Conservation (phyloP, 768 basidiomycete genomes). For the Favolaschia claudopus region DNA sequence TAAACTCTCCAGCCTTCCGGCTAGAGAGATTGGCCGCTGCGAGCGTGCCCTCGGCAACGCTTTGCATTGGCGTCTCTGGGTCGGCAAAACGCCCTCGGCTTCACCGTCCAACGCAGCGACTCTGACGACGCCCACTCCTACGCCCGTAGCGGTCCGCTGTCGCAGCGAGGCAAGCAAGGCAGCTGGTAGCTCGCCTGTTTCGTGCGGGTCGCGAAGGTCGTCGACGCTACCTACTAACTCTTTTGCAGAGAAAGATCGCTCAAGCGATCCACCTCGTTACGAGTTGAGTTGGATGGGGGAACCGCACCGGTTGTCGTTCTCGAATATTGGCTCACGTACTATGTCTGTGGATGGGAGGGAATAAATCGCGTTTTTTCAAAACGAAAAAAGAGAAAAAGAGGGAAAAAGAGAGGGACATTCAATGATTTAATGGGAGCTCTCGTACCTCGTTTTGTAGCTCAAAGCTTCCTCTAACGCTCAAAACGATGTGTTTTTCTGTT, state of each 20-base stretch:
- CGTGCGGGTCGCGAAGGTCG: slow-evolving; percentile 45
- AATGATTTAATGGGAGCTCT: no score
- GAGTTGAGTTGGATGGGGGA: slow-evolving; percentile 13
- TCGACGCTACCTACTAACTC: slow-evolving; percentile 50
- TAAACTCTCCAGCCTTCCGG: slow-evolving; percentile 85
- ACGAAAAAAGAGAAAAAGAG: no score
- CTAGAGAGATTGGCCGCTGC: slow-evolving; percentile 86
- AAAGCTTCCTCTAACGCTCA: no score
- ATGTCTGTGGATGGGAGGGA: no score
- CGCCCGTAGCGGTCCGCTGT: slow-evolving; percentile 42
- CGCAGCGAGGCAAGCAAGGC: slow-evolving; percentile 56
- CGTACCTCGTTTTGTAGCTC: no score
- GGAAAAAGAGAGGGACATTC: no score
- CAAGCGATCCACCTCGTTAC: not conserved
- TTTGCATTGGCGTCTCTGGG: slow-evolving; percentile 92
- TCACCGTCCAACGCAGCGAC: slow-evolving; percentile 20
- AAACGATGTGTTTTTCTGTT: no score
- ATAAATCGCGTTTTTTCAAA: no score
- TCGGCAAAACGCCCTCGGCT: slow-evolving; percentile 68
- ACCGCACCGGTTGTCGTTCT: slow-evolving; percentile 22
- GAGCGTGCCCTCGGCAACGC: slow-evolving; percentile 89
- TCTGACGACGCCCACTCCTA: slow-evolving; percentile 28
- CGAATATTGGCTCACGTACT: no score
- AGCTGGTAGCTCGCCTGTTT: slow-evolving; percentile 18
- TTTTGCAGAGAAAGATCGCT: slow-evolving; percentile 28